Evolutionary conservation across 306 rosid genomes (phyloP).

Genomic region (Cyclanthera cordifolia): DNA sequence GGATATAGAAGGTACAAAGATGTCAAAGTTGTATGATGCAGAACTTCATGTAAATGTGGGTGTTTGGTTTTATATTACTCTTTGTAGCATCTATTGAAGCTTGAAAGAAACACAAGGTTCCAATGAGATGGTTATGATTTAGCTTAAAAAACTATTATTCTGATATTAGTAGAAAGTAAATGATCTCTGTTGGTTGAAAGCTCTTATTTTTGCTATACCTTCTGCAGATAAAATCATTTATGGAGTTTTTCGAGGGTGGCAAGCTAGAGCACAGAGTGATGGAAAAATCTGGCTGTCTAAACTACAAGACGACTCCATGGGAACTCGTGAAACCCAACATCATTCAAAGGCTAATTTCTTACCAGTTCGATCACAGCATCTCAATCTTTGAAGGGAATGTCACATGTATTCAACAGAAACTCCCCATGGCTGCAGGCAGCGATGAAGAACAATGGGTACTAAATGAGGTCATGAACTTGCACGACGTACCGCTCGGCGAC

Average conservation of each 20-base stretch:
- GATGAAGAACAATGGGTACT: conserved; percentile 45
- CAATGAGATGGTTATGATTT: neutral
- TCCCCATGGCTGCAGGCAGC: conserved; percentile 13
- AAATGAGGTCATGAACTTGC: conserved; percentile 56
- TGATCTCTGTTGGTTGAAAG: neutral
- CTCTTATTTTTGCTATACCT: neutral
- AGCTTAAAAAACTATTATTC: neutral
- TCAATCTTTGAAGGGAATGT: conserved; percentile 55
- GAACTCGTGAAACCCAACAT: conserved; percentile 33
- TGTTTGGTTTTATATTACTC: conserved; percentile 9
- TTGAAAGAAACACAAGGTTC: neutral
- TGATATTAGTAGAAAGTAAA: neutral
- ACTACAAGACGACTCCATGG: conserved; percentile 53
- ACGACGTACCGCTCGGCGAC: conserved; percentile 44
- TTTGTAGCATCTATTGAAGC: neutral
- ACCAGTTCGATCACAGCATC: conserved; percentile 38
- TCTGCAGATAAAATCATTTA: conserved; percentile 41
- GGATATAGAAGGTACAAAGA: conserved; percentile 38
- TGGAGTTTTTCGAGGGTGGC: conserved; percentile 63
- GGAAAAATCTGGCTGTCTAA: conserved; percentile 51
- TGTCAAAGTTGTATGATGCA: conserved; percentile 44
- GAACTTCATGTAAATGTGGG: conserved; percentile 50
- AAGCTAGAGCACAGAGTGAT: conserved; percentile 50
- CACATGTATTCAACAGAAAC: conserved; percentile 52
- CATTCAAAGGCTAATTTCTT: conserved; percentile 41